Base-by-base conservation (phyloP, 2,329 filamentous ascomycete genomes). In the Ophiostoma himal-ulmi region DNA sequence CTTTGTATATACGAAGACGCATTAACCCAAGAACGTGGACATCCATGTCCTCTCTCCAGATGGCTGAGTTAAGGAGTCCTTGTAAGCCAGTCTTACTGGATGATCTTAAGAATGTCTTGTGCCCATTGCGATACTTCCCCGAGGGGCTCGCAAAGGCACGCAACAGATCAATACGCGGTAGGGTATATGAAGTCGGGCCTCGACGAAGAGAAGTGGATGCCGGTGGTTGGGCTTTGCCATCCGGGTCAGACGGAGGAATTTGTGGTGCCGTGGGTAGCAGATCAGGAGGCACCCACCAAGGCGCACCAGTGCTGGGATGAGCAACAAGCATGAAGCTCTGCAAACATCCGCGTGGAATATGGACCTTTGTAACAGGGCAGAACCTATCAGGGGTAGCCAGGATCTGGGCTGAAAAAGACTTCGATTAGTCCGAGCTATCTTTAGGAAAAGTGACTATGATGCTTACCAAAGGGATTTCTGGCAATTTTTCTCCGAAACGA, bases 381-480 rank as follows among this genome's bases (percentile, higher is more conserved):
- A 39, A 14, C 7, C 74, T 68, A 39, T 26, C 41, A 0, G 73
- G 71, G 3, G 68, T 70, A 7, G 73, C 70, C 1, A 75, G 67
- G 5, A 74, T 65, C 64, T 83, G 83, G 3, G 90, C 89, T 91
- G 69, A 4, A 1, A 13, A 14, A 14, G 7, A 5, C 3, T 30
- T 30, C 30, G 4, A 48, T 14, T 17, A 65, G 13, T 10, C 14
- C 13, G 34, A 36, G 6, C 6, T 20, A 2, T 20, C 7, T 10
- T 8, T n/a, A 20, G 30, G 8, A 14, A 7, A 36, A 7, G 10
- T n/a, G 20, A 60, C 54, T 10, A 60, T 20, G 36, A 11, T 57
- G 26, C 30, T 36, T 64, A 90, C 89, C 90, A 74, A 86, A 92
- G 2, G 88, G 82, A 73, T 91, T 93, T 52, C 82, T 82, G 39